Evolutionary conservation across 75 land plant species (phyloP), one percentile per base, ranked within the genome.

Genomic region (Picea sitchensis): DNA sequence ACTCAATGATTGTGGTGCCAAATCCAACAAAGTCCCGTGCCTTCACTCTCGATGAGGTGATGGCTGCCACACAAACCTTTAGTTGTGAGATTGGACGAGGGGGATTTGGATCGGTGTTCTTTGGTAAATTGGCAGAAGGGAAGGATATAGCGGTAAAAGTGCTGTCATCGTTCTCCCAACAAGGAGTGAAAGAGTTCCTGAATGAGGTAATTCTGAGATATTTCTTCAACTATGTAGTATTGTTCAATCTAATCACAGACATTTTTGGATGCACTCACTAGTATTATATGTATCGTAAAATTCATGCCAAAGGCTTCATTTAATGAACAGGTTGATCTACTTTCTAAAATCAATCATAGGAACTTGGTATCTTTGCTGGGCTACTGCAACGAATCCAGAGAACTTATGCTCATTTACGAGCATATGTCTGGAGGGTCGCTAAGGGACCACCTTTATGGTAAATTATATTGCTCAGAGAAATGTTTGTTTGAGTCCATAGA

Each of bases 401-500:
- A 84, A 36, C 79, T 82, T 21, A 79, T 87, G 13, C 91, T 87
- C 58, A 78, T 85, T 4, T 90, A 90, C 60, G 91, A 90, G 69
- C 87, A 77, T 75, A 87, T 90, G 91, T 81, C 81, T 21, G 78
- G 81, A 34, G 91, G 91, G 13, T 87, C 89, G 78, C 81, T 90
- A 54, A 88, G 84, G 64, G 80, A 89, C 77, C 91, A 86, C 72
- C 84, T 89, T 23, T 86, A 67, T 18, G 72, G 72, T 36, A 68
- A 68, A 68, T 15, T 60, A 60, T 60, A 17, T 60, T 60, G 20
- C 8, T 60, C 1, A 0, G n/a, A 60, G 18, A 18, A 17, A 60
- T 20, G 0, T 17, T 60, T 3, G 3, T 60, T 5, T 3, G 4
- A 60, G 5, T 34, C 3, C 0, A 34, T 47, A 47, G 1, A 7